Evolutionary conservation across 176 grass and related monocot species (phyloP).

Genomic region (Cenchrus americanus): DNA sequence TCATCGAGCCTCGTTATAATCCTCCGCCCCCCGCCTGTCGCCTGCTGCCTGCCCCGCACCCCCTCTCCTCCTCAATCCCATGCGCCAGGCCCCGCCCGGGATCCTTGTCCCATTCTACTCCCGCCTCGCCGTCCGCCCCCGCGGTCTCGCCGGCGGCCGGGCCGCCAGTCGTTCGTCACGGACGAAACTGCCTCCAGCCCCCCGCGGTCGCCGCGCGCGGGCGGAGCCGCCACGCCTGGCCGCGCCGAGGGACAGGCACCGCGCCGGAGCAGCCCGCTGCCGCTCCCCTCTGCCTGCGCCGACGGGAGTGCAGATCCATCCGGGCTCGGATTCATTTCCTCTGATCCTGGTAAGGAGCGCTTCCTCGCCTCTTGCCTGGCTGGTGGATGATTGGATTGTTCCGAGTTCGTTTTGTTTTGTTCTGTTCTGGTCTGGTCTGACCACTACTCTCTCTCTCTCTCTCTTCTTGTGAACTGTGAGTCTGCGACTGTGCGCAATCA

Average conservation of each 20-base stretch:
- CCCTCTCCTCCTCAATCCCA: constrained; percentile 4
- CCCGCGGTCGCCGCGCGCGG: not conserved
- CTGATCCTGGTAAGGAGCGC: constrained; percentile 16
- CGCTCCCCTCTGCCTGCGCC: not conserved
- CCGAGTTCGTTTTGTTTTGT: not conserved
- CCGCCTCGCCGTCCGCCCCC: not conserved
- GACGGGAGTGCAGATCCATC: constrained; percentile 28
- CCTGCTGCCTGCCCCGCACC: no score
- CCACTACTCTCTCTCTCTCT: not conserved
- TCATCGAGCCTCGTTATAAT: not conserved
- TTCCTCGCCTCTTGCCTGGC: no score
- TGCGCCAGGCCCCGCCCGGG: constrained; percentile 7
- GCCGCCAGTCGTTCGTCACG: not conserved
- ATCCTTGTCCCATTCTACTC: constrained; percentile 6
- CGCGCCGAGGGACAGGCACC: not conserved
- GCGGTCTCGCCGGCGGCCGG: not conserved
- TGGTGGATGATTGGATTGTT: not conserved
- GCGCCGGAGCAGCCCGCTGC: not conserved
- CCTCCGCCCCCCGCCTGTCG: not conserved
- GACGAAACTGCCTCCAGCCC: not conserved
- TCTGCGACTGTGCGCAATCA: not conserved
- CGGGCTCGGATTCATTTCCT: not conserved
- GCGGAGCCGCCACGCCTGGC: not conserved
- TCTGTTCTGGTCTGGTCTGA: not conserved
- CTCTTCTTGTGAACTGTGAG: no score